Conservation (phyloP, 768 basidiomycete species). For the Lactarius indigo region DNA sequence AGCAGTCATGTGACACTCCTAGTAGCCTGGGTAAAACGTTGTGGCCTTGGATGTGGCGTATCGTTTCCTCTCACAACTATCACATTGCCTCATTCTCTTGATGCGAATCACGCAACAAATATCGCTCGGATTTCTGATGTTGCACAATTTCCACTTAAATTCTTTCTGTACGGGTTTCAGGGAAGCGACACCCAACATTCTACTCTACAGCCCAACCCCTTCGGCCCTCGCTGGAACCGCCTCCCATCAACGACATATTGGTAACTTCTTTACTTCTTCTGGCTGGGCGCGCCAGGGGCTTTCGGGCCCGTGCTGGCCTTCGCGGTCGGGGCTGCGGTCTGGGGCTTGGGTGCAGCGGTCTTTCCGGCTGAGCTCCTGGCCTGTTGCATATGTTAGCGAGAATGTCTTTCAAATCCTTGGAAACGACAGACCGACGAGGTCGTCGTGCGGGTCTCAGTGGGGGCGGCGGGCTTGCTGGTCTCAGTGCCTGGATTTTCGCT, state of each 20-base stretch:
- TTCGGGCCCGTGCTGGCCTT: not conserved
- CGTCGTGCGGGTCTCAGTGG: not conserved
- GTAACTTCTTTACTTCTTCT: conserved; percentile 2
- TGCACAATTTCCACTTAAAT: not conserved
- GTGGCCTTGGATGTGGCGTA: too few species aligned
- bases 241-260: not conserved
- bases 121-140: not conserved
- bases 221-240: not conserved
- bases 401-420: not conserved
- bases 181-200: not conserved
- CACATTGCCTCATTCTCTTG: too few species aligned
- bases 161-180: not conserved
- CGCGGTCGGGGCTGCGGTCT: not conserved
- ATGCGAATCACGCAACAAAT: not conserved
- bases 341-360: not conserved
- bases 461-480: not conserved
- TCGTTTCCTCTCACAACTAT: too few species aligned
- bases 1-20: too few species aligned
- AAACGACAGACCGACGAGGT: conserved; percentile 4
- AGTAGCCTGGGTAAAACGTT: too few species aligned
- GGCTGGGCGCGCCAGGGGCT: not conserved
- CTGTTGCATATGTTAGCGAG: conserved; percentile 4
- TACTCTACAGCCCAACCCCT: not conserved
- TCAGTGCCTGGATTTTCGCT: not conserved
- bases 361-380: not conserved